These are phyloP conservation scores for Globisporangium recalcitrans DNA, from an alignment of 352 stramenopile genomes.

Conservation along the genomic window DNA sequence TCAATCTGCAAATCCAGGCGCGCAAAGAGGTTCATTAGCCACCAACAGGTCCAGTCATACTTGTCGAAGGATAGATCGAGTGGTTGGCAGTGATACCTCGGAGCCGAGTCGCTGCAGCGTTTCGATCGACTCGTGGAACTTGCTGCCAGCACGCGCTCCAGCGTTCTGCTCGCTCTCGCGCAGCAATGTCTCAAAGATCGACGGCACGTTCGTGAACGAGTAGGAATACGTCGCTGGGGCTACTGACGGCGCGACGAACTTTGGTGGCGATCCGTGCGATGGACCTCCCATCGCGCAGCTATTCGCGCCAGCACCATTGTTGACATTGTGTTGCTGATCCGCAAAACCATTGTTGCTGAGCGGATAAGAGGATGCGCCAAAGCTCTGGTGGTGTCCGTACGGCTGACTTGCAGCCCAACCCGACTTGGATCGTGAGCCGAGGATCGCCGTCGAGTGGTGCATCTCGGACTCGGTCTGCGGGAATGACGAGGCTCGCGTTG, in stretches of 20 bases:
- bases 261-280: conserved; percentile 9
- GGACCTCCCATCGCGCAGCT: background rate
- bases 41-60: background rate
- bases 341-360: conserved; percentile 5
- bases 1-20: conserved; percentile 8
- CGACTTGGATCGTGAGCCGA: conserved; percentile 9
- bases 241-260: background rate
- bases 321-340: conserved; percentile 18
- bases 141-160: conserved; percentile 16
- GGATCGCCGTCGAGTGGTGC: conserved; percentile 6
- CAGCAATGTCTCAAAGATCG: conserved; percentile 50
- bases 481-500: conserved; percentile 8
- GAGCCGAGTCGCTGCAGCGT: conserved; percentile 28
- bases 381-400: background rate
- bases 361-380: background rate
- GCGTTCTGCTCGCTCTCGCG: conserved; percentile 26
- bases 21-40: background rate
- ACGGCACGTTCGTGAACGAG: conserved; percentile 21
- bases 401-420: background rate
- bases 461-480: conserved; percentile 13
- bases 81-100: conserved; percentile 20
- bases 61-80: too few species aligned
- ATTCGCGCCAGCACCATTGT: background rate
- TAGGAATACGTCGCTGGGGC: conserved; percentile 14
- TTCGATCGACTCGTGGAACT: conserved; percentile 40